A percentile compares a stretch with the other conserved stretches of the same genome.
phyloP scores from a whole-genome alignment of 2,329 filamentous ascomycete genomes.

The Fusarium camptoceras region DNA sequence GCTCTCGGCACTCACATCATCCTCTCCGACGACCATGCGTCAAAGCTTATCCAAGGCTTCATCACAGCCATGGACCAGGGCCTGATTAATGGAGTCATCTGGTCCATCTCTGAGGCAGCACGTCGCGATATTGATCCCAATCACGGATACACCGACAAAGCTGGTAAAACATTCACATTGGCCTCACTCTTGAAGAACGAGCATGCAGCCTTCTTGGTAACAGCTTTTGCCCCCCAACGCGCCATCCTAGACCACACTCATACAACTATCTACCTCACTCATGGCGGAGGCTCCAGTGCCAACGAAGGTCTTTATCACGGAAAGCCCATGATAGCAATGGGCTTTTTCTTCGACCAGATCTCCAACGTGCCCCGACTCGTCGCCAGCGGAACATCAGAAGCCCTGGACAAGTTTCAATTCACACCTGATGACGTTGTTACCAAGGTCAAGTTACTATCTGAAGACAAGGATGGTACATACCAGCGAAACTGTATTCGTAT shows the following conservation, averaged over 20 bases:
- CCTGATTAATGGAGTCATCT: slow-evolving; percentile 53
- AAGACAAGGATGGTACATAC: slow-evolving; percentile 47
- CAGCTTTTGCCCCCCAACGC: slow-evolving; percentile 54
- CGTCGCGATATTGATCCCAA: slow-evolving; percentile 33
- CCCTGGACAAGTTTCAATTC: slow-evolving; percentile 51
- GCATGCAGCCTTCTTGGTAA: neutral
- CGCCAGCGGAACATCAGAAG: slow-evolving; percentile 49
- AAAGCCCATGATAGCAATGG: slow-evolving; percentile 50
- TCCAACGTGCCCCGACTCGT: slow-evolving; percentile 51
- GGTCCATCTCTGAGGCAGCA: slow-evolving; percentile 46
- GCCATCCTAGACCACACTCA: slow-evolving; percentile 51
- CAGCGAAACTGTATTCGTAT: slow-evolving; percentile 51
- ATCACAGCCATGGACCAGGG: slow-evolving; percentile 29
- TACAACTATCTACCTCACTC: slow-evolving; percentile 53
- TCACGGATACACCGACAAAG: neutral
- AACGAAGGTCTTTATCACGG: slow-evolving; percentile 57
- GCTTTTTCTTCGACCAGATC: slow-evolving; percentile 56
- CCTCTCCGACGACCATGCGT: slow-evolving; percentile 42
- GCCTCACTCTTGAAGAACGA: slow-evolving; percentile 31
- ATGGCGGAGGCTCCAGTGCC: slow-evolving; percentile 54
- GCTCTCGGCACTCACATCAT: slow-evolving; percentile 55
- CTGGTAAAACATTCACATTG: slow-evolving; percentile 40
- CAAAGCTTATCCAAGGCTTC: slow-evolving; percentile 49
- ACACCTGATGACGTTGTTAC: neutral
- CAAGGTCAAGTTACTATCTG: slow-evolving; percentile 14